Evolutionary conservation across 345 rosid genomes (phyloP).

Genomic region (Brassica rapa): DNA sequence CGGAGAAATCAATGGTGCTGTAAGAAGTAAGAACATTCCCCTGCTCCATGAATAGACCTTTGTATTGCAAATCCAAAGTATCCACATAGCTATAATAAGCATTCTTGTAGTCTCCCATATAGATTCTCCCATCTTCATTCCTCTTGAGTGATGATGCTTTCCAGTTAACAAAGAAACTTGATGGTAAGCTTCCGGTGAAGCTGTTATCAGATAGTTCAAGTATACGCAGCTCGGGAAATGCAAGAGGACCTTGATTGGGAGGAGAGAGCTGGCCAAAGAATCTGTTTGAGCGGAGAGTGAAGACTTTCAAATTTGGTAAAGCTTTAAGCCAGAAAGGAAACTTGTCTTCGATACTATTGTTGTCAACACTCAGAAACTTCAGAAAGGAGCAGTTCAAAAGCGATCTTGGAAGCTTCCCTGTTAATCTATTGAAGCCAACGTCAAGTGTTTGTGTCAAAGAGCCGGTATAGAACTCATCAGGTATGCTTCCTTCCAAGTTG

Average conservation of each 20-base stretch:
- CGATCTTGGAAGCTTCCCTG: slow-evolving; percentile 28
- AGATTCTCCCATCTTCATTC: neutral
- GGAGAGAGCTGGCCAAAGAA: slow-evolving; percentile 14
- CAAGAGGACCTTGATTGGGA: neutral
- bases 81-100: neutral
- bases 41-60: slow-evolving; percentile 22
- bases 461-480: neutral
- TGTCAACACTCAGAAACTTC: neutral
- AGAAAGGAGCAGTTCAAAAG: slow-evolving; percentile 11
- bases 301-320: neutral
- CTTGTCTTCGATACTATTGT: slow-evolving; percentile 14
- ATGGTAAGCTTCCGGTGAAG: slow-evolving; percentile 6
- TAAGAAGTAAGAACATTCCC: slow-evolving; percentile 20
- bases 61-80: slow-evolving; percentile 17
- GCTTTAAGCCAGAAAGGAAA: slow-evolving; percentile 34
- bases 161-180: slow-evolving; percentile 20
- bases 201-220: neutral
- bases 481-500: slow-evolving; percentile 23
- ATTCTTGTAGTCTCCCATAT: slow-evolving; percentile 1
- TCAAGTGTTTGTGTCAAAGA: neutral
- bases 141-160: neutral
- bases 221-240: neutral
- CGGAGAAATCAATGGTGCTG: slow-evolving; percentile 24
- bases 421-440: slow-evolving; percentile 12
- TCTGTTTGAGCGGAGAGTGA: slow-evolving; percentile 22